A percentile compares a stretch with the other conserved stretches of the same genome.
Conservation (phyloP, 306 rosid genomes). For the Casuarina cunninghamiana region DNA sequence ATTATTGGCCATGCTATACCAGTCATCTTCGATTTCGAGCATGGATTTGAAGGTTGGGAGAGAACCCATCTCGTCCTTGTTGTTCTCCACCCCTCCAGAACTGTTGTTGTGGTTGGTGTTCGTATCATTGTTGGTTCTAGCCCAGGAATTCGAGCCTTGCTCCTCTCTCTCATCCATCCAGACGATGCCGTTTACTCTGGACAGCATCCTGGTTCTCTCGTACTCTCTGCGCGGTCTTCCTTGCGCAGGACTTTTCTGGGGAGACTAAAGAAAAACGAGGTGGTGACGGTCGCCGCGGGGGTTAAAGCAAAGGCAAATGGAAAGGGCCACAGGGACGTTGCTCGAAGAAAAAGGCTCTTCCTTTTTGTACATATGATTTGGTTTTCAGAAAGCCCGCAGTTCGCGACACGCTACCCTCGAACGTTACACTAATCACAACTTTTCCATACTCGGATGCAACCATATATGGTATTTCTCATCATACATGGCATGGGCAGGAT, state of each 20-base stretch:
- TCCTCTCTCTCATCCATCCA: constrained; percentile 60
- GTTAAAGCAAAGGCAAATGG: constrained; percentile 14
- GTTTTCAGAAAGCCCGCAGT: neutral
- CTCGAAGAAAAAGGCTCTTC: constrained; percentile 38
- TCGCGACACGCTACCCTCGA: constrained; percentile 18
- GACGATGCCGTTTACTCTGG: constrained; percentile 42
- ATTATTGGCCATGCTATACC: constrained; percentile 50
- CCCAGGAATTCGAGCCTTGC: constrained; percentile 50
- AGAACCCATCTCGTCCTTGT: constrained; percentile 42
- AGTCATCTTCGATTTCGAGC: constrained; percentile 61
- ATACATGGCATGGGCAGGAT: constrained; percentile 1
- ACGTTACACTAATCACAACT: constrained; percentile 28
- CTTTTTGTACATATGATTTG: constrained; percentile 14
- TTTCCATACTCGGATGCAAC: neutral
- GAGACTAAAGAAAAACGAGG: constrained; percentile 7
- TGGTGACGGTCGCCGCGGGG: neutral
- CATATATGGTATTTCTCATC: neutral
- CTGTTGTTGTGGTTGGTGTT: neutral
- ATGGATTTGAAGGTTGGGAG: constrained; percentile 64
- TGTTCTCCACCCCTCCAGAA: constrained; percentile 21
- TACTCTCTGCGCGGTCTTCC: neutral
- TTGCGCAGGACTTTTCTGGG: neutral
- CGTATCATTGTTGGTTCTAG: constrained; percentile 25
- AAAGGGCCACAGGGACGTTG: constrained; percentile 25
- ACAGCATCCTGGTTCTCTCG: constrained; percentile 41